Evolutionary conservation across 2,329 filamentous ascomycete species (phyloP).

Genomic region (Clonostachys byssicola): DNA sequence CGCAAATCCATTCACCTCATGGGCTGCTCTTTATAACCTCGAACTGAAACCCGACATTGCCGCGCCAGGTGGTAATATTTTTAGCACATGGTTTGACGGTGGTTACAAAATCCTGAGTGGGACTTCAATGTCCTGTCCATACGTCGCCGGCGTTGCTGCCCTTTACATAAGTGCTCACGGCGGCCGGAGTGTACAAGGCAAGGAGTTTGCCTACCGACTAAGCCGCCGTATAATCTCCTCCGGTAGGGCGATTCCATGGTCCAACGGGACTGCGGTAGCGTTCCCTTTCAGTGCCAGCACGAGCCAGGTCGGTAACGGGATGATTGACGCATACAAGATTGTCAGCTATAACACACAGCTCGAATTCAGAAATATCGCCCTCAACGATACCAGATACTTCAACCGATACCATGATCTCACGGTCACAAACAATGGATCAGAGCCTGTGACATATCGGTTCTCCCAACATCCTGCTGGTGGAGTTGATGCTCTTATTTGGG

Average conservation of each 20-base stretch:
- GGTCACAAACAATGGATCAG: conserved; percentile 29
- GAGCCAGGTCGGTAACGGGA: conserved; percentile 30
- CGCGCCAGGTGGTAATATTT: conserved; percentile 5
- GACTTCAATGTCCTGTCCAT: conserved; percentile 44
- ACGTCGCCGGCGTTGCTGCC: conserved; percentile 36
- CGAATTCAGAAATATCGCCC: conserved; percentile 29
- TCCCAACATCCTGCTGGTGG: conserved; percentile 21
- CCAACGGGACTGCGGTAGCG: conserved; percentile 11
- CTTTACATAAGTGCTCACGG: conserved; percentile 26
- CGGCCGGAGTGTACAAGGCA: conserved; percentile 20
- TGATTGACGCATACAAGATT: conserved; percentile 34
- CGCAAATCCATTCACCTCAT: not conserved
- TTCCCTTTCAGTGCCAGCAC: conserved; percentile 23
- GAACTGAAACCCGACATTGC: conserved; percentile 6
- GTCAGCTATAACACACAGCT: conserved; percentile 28
- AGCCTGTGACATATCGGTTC: conserved; percentile 23
- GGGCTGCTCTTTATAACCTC: conserved; percentile 3
- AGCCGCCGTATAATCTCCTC: conserved; percentile 22
- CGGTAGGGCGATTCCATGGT: conserved; percentile 16
- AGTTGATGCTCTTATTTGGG: conserved; percentile 32
- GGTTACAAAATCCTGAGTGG: conserved; percentile 32
- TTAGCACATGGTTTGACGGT: conserved; percentile 4
- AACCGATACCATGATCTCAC: conserved; percentile 10
- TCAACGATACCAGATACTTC: conserved; percentile 39
- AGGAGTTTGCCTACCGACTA: conserved; percentile 18